Evolutionary conservation across 208 protist genomes (phyloP), one percentile per base, ranked within the genome.

Genomic region (Eutreptiella sp.): DNA sequence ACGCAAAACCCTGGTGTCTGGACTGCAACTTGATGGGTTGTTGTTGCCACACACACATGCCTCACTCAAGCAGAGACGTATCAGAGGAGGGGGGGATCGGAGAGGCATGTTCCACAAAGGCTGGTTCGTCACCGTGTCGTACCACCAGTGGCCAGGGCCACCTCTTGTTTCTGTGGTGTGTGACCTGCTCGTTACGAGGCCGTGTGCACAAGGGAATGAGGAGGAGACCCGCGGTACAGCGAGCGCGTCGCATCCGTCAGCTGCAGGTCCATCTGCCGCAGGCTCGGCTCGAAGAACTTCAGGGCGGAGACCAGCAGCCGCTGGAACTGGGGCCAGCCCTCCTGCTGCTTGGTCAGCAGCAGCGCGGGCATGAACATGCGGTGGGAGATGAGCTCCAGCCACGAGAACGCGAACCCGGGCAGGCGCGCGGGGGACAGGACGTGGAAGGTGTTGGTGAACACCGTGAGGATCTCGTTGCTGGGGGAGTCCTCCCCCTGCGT

Each of bases 331-430:
- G 47, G 47, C 75, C 78, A 88, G 38, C 70, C 52, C 39, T 66
- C 55, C 27, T 58, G 31, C 21, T 4, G 24, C 38, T 72, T 47
- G 38, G 67, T 69, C 9, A 71, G 53, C 33, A 99, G 77, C 39
- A 97, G 86, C 46, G 94, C 93, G n/a, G 93, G 87, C 69, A 99
- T 93, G 73, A 99, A 92, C 5, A 85, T 69, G 46, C 94, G 84
- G 68, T 99, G 95, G 7, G 90, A 86, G 33, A 99, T 76, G 4
- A 99, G 81, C 69, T 99, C 92, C 4, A 99, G 74, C 96, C 96
- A 99, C 33, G 93, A 85, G 79, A 99, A 98, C 29, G 88, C 84
- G 63, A 99, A 99, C n/a, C 70, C 93, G 16, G 95, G 96, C 31
- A 95, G 74, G 28, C 87, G 75, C 11, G 68, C 50, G 23, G 97